Conservation (phyloP, 257 asterid species). For the Primulina huaijiensis region DNA sequence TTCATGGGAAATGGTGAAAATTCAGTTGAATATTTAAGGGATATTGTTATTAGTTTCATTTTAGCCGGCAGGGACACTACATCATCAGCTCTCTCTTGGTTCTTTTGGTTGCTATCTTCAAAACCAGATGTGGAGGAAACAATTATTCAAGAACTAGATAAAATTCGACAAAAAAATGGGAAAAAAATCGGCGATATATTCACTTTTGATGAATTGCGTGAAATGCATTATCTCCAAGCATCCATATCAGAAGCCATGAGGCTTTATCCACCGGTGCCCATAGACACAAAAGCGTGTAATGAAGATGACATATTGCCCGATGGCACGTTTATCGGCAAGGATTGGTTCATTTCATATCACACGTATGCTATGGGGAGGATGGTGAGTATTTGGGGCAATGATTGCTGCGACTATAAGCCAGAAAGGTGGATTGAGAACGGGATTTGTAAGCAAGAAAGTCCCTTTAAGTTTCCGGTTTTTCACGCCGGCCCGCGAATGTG, state of each 20-base stretch:
- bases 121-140: constrained; percentile 42
- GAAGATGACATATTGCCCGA: constrained; percentile 67
- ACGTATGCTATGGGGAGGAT: constrained; percentile 87
- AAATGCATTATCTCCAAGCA: constrained; percentile 89
- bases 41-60: constrained; percentile 77
- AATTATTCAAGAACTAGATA: constrained; percentile 48
- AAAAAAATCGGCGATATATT: constrained; percentile 40
- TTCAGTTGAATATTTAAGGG: constrained; percentile 63
- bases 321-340: constrained; percentile 67
- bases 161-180: constrained; percentile 24
- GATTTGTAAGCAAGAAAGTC: constrained; percentile 51
- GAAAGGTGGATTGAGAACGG: constrained; percentile 92
- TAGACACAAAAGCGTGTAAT: constrained; percentile 56
- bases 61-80: constrained; percentile 93
- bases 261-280: constrained; percentile 81
- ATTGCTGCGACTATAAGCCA: constrained; percentile 71
- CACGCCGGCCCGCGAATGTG: constrained; percentile 92
- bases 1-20: constrained; percentile 47
- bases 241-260: constrained; percentile 83
- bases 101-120: constrained; percentile 70
- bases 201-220: constrained; percentile 60
- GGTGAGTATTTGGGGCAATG: constrained; percentile 77
- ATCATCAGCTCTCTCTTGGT: constrained; percentile 83
- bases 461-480: constrained; percentile 68
- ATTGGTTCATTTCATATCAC: constrained; percentile 58